phyloP scores from a whole-genome alignment of 352 stramenopile species.

The Globisporangium megalacanthum region DNA sequence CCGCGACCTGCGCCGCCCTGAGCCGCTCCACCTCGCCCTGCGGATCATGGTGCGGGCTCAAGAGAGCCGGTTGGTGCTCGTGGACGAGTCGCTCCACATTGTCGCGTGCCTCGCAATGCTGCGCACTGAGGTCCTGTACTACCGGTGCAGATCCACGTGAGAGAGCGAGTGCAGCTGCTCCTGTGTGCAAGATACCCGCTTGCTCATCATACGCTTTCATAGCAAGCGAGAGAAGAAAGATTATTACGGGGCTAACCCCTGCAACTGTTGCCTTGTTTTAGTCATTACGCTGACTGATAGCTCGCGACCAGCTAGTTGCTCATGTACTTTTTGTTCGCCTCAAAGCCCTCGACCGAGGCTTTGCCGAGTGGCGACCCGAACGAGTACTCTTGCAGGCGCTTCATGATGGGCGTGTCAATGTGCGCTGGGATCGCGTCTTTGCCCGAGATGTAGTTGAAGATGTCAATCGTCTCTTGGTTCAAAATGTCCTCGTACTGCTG shows the following conservation, averaged over 20 bases:
- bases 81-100: conserved; percentile 42
- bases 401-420: conserved; percentile 86
- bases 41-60: conserved; percentile 49
- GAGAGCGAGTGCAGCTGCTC: not conserved
- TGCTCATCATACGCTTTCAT: not conserved
- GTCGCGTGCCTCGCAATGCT: conserved; percentile 46
- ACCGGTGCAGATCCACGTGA: conserved; percentile 29
- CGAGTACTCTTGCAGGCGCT: conserved; percentile 90
- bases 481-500: conserved; percentile 95
- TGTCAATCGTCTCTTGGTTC: conserved; percentile 97
- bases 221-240: not conserved
- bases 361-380: conserved; percentile 88
- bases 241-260: not conserved
- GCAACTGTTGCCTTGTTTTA: not conserved
- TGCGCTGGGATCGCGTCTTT: conserved; percentile 77
- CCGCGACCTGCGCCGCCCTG: conserved; percentile 42
- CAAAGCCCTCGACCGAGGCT: conserved; percentile 69
- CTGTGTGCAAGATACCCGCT: not conserved
- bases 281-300: too few relatives aligned
- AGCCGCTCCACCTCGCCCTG: conserved; percentile 48
- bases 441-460: conserved; percentile 96
- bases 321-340: conserved; percentile 81
- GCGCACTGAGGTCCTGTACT: conserved; percentile 39
- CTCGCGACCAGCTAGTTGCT: conserved; percentile 48
- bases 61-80: conserved; percentile 49